A percentile compares a stretch with the other conserved stretches of the same genome.
phyloP scores from a whole-genome alignment of 2,329 filamentous ascomycete genomes.

The Tothia fuscella region DNA sequence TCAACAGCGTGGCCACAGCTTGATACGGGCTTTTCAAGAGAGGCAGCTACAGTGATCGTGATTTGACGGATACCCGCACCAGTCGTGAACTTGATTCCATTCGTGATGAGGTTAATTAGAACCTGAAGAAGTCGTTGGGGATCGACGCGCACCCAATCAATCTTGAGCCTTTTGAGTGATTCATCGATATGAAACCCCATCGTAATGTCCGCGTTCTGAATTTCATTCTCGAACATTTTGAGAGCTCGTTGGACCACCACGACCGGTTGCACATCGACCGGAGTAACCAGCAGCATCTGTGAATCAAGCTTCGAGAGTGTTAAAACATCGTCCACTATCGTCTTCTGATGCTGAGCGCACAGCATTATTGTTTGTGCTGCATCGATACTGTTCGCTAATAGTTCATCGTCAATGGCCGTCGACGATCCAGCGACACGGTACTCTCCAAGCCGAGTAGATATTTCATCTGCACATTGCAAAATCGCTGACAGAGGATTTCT shows the following conservation, averaged over 20 bases:
- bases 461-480: constrained; percentile 66
- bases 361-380: constrained; percentile 66
- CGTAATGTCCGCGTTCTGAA: constrained; percentile 55
- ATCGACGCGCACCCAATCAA: constrained; percentile 62
- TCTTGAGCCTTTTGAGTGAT: constrained; percentile 44
- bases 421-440: constrained; percentile 35
- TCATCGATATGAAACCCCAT: constrained; percentile 52
- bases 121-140: constrained; percentile 71
- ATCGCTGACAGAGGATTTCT: constrained; percentile 65
- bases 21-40: constrained; percentile 39
- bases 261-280: constrained; percentile 55
- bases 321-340: constrained; percentile 37
- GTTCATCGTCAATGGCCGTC: constrained; percentile 32
- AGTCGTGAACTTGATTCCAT: constrained; percentile 80
- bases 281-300: constrained; percentile 59
- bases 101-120: constrained; percentile 87
- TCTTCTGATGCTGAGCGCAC: constrained; percentile 69
- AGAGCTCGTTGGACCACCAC: constrained; percentile 54
- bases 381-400: constrained; percentile 53
- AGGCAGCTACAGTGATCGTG: constrained; percentile 53
- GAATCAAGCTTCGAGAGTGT: constrained; percentile 53
- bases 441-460: constrained; percentile 39
- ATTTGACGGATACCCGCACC: constrained; percentile 51
- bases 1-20: constrained; percentile 38
- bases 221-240: constrained; percentile 69